Conservation (phyloP, 225 moss, liverwort and hornwort species). For the Climacium dendroides region DNA sequence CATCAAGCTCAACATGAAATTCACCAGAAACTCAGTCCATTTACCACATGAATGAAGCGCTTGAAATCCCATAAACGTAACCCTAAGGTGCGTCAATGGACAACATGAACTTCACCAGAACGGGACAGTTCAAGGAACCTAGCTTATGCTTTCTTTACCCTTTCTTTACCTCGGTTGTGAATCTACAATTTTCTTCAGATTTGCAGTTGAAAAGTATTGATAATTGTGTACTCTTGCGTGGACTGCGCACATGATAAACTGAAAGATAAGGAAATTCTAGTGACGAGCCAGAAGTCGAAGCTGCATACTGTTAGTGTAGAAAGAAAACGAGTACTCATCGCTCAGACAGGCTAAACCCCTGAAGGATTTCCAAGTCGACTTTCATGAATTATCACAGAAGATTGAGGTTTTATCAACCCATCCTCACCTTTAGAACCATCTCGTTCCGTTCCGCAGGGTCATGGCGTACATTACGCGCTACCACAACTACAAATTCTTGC, state of each 20-base stretch:
- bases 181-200: background rate
- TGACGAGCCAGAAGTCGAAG: conserved; percentile 41
- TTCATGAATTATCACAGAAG: conserved; percentile 46
- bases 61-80: background rate
- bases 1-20: background rate
- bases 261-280: conserved; percentile 38
- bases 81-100: background rate
- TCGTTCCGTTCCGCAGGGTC: background rate
- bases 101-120: background rate
- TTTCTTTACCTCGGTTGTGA: background rate
- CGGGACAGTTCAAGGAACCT: background rate
- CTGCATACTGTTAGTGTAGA: conserved; percentile 30
- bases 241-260: conserved; percentile 32
- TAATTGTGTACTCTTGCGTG: background rate
- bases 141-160: background rate
- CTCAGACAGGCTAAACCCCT: conserved; percentile 5
- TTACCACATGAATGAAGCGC: background rate
- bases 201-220: background rate
- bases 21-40: background rate
- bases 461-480: background rate
- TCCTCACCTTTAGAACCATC: background rate
- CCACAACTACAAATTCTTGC: background rate
- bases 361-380: conserved; percentile 47
- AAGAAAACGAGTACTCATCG: conserved; percentile 14
- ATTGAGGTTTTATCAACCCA: conserved; percentile 14